Evolutionary conservation across 23 red algal genomes (phyloP), one percentile per base, ranked within the genome.

Genomic region (Porphyridium purpureum): DNA sequence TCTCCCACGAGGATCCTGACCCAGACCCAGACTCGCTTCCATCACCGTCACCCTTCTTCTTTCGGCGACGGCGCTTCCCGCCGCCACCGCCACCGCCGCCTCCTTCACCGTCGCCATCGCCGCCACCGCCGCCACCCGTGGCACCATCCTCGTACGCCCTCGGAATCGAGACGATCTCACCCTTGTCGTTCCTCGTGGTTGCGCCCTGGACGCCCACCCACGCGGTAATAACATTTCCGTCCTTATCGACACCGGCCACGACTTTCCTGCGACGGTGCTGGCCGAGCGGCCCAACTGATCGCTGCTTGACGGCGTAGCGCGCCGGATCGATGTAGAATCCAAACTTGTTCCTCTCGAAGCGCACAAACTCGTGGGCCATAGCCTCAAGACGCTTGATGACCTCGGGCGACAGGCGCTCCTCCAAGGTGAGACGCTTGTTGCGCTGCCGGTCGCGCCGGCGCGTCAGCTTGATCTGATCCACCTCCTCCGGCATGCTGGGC

Each of bases 241-340:
- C 80, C 66, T 85, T 85, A 22, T 85, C 80, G 2, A 85, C 80
- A 7, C 80, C 80, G 2, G 80, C 80, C 40, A 85, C 70, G 27
- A 85, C 80, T 27, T 85, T 74, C 27, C 80, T 38, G 23, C 80
- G 69, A 36, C 80, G 67, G 20, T 68, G 67, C 33, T 68, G 44
- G 15, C 68, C 80, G 9, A 85, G 21, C 4, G 80, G 80, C 33
- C 80, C 80, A 21, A 85, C 70, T 54, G 73, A 68, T 30, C 80
- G 56, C 27, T 80, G 84, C 33, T 62, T 75, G 15, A 80, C 84
- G 17, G 76, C 84, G 42, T 93, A 93, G 24, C 84, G 17, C 11
- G 84, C 84, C 22, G 84, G 84, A 68, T 93, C 84, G 4, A 93
- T 93, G 47, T 72, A 93, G 33, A 93, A 93, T 1, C 75, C 76